Conservation (phyloP, 371 early-diverging fungal genomes). For the Choanephora cucurbitarum region DNA sequence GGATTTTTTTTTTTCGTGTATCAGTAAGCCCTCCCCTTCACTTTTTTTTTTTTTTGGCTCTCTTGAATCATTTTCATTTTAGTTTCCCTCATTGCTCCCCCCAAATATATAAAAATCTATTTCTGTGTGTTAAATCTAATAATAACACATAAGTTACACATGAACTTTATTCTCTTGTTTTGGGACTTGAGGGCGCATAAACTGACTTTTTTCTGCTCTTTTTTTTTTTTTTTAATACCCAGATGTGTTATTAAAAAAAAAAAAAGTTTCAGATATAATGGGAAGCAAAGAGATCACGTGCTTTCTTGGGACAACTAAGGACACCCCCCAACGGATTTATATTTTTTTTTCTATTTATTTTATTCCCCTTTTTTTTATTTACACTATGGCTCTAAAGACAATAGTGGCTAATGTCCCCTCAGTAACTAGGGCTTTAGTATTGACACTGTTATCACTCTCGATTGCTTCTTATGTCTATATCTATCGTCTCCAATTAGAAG, state of each 20-base stretch:
- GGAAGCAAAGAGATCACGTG: conserved; percentile 5
- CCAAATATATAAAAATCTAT: not conserved
- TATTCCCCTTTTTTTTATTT: not conserved
- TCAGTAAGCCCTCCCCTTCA: conserved; percentile 1
- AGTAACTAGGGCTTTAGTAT: conserved; percentile 43
- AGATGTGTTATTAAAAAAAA: too few species aligned
- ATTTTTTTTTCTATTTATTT: not conserved
- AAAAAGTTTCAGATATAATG: not conserved
- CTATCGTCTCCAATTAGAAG: conserved; percentile 27
- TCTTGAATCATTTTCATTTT: not conserved
- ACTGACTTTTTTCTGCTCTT: not conserved
- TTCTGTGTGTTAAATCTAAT: too few species aligned
- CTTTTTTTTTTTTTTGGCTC: not conserved
- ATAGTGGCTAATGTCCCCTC: conserved; percentile 43
- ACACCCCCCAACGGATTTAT: not conserved
- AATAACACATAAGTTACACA: too few species aligned
- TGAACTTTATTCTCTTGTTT: too few species aligned
- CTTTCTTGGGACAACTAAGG: not conserved
- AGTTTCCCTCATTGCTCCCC: not conserved
- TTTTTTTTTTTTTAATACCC: not conserved
- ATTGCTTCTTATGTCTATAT: conserved; percentile 30
- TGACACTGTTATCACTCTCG: conserved; percentile 30
- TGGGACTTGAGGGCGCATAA: too few species aligned
- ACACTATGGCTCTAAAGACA: conserved; percentile 2
- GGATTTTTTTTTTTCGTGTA: conserved; percentile 4